Conservation (phyloP, 306 rosid species). For the Cyamopsis tetragonoloba region DNA sequence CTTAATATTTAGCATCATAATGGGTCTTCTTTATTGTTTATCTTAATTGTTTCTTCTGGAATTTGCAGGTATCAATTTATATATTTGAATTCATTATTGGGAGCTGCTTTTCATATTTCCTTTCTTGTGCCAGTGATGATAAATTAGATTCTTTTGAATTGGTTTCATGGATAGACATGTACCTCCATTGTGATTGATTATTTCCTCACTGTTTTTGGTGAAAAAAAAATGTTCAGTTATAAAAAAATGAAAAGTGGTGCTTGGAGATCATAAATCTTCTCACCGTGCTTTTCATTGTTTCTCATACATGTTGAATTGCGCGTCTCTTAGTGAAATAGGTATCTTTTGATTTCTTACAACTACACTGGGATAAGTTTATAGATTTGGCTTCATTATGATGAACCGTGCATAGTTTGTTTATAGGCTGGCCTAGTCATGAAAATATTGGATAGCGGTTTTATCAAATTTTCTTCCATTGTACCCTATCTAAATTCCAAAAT, state of each 20-base stretch:
- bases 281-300: background rate
- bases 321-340: background rate
- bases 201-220: too few species aligned
- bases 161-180: background rate
- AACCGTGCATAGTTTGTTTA: background rate
- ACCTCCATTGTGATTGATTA: background rate
- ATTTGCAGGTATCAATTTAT: background rate
- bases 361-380: background rate
- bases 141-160: background rate
- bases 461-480: background rate
- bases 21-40: background rate
- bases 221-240: background rate
- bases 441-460: background rate
- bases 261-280: background rate
- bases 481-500: too few species aligned
- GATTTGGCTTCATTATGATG: background rate
- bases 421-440: background rate
- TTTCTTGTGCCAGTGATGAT: background rate
- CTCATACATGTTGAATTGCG: background rate
- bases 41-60: conserved; percentile 5
- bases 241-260: background rate
- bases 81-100: background rate
- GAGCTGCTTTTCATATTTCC: background rate
- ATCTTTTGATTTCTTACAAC: background rate
- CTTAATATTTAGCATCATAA: conserved; percentile 8